Evolutionary conservation across 108 stramenopile genomes (phyloP).

Genomic region (Cyclotella baltica): DNA sequence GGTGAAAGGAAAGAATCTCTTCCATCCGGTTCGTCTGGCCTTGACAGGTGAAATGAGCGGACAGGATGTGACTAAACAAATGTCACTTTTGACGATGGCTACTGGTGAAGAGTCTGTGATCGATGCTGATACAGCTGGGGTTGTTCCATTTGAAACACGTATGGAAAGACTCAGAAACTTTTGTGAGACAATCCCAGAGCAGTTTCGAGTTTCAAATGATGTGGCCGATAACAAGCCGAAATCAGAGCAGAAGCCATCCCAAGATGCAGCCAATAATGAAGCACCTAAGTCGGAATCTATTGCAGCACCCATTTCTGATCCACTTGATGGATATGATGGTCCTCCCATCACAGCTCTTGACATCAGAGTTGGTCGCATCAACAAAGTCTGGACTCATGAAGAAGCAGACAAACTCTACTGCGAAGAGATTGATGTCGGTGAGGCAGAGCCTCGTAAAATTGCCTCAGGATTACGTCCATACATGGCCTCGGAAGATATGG

Average conservation of each 20-base stretch:
- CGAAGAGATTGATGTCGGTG: slow-evolving; percentile 98
- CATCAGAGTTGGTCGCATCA: slow-evolving; percentile 91
- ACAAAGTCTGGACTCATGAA: slow-evolving; percentile 94
- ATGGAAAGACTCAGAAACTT: slow-evolving; percentile 75
- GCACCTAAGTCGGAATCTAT: slow-evolving; percentile 16
- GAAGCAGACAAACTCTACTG: slow-evolving; percentile 98
- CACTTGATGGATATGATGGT: slow-evolving; percentile 78
- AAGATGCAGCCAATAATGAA: slow-evolving; percentile 8
- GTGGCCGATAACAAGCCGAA: slow-evolving; percentile 24
- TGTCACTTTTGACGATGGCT: slow-evolving; percentile 80
- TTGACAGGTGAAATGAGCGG: slow-evolving; percentile 97
- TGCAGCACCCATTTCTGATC: slow-evolving; percentile 56
- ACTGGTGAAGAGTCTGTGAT: slow-evolving; percentile 63
- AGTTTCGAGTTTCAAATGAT: slow-evolving; percentile 63
- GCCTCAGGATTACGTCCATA: slow-evolving; percentile 95
- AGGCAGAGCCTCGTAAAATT: slow-evolving; percentile 90
- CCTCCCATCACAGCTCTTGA: slow-evolving; percentile 91
- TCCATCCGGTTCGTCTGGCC: slow-evolving; percentile 94
- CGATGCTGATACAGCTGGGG: slow-evolving; percentile 59
- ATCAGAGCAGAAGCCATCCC: slow-evolving; percentile 12
- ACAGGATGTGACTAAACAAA: slow-evolving; percentile 96
- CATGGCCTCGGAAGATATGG: slow-evolving; percentile 84
- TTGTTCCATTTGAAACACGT: slow-evolving; percentile 67
- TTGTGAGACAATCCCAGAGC: slow-evolving; percentile 81
- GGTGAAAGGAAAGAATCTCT: slow-evolving; percentile 92